Evolutionary conservation across 2,329 filamentous ascomycete genomes (phyloP), one percentile per base, ranked within the genome.

Genomic region (Aspergillus unguis): DNA sequence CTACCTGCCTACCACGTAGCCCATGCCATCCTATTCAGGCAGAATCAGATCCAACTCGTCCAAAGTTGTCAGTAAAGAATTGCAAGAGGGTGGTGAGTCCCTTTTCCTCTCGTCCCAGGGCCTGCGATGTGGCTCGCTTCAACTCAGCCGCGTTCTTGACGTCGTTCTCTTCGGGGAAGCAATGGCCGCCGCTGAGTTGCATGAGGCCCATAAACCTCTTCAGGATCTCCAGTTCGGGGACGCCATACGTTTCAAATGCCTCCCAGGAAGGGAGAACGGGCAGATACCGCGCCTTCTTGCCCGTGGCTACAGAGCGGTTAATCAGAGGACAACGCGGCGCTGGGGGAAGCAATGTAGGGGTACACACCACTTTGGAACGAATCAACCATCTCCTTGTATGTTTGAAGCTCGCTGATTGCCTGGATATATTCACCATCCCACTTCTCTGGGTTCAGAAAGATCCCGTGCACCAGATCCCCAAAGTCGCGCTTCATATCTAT

Each of bases 401-500:
- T 37, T 1, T 11, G 26, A 6, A 38, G 28, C 8, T 46, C 44
- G 11, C 44, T 46, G 10, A 23, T 28, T 1, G 23, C 72, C 10
- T 76, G 74, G 0, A 76, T 56, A 0, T 73, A 58, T 3, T 56
- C 58, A 1, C 70, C 67, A 53, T 69, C 68, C 62, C 71, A 74
- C 36, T 65, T 64, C 41, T 62, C 62, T 1, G 75, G 74, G 9
- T 69, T 63, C 6, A 77, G 63, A 17, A 77, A 71, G 3, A 76
- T 63, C 2, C 74, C 75, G 6, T 78, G 75, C 8, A 78, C 70
- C 17, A 77, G 65, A 48, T 78, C 76, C 3, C 75, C 76, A 50
- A 68, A 78, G 58, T 78, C 75, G 32, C 74, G 67, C 0, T 53
- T 56, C 3, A 77, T 70, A 27, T 65, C 62, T 26, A 78, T 65